A percentile compares a stretch with the other conserved stretches of the same genome.
These are phyloP conservation scores for Microbotryum scabiosae DNA, from an alignment of 1,284 basidiomycete genomes.

Conservation along the genomic window DNA sequence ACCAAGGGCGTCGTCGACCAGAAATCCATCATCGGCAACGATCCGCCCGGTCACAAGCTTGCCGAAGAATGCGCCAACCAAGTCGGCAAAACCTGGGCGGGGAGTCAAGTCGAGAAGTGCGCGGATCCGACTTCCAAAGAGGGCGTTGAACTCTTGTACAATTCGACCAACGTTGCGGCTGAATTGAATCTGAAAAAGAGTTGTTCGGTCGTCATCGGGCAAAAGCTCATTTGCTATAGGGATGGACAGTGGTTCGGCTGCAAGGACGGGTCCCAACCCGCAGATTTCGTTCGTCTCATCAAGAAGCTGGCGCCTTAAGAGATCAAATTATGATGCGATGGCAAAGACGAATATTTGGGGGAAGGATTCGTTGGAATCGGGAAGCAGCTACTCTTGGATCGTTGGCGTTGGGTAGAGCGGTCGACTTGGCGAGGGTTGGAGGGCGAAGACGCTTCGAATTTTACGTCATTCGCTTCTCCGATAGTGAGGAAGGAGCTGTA, in stretches of 20 bases:
- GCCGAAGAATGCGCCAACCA: conserved; percentile 30
- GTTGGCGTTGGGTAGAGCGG: no score
- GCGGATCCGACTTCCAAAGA: conserved; percentile 11
- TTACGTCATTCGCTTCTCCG: no score
- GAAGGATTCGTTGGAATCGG: no score
- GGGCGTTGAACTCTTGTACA: conserved; percentile 17
- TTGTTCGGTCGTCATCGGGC: conserved; percentile 31
- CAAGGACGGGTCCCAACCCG: conserved; percentile 15
- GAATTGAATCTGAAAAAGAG: conserved; percentile 26
- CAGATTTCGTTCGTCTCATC: conserved; percentile 15
- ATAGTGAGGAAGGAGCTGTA: no score
- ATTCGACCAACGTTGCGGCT: conserved; percentile 11
- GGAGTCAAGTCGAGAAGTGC: conserved; percentile 14
- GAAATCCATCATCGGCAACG: conserved; percentile 25
- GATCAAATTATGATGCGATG: no score
- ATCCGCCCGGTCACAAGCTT: not conserved
- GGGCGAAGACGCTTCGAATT: no score
- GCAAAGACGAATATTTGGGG: no score
- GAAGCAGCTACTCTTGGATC: no score
- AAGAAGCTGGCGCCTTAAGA: not conserved
- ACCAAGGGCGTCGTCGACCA: conserved; percentile 6
- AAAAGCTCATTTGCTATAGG: conserved; percentile 13
- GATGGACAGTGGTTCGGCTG: conserved; percentile 23
- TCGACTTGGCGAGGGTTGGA: no score
- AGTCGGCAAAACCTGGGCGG: conserved; percentile 2